These are phyloP conservation scores for Aurinia saxatilis DNA, from an alignment of 345 rosid genomes.

Conservation along the genomic window DNA sequence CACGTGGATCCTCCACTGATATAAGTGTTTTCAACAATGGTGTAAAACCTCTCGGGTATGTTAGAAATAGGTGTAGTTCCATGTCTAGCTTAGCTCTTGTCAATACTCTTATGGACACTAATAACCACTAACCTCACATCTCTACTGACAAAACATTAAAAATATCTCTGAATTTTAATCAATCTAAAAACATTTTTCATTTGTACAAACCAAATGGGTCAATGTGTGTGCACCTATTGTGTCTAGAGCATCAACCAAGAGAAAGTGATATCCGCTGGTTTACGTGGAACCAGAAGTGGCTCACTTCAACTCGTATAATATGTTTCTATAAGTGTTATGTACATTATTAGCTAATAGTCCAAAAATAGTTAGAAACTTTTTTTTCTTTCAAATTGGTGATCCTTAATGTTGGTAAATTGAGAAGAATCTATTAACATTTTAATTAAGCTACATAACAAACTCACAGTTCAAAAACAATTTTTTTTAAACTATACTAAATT, in stretches of 20 bases:
- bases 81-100: slow-evolving; percentile 41
- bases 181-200: no score
- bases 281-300: slow-evolving; percentile 28
- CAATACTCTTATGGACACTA: slow-evolving; percentile 53
- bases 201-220: slow-evolving; percentile 51
- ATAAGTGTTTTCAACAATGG: slow-evolving; percentile 32
- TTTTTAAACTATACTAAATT: no score
- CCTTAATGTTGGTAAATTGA: slow-evolving; percentile 35
- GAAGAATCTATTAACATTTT: no score
- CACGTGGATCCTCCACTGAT: no score
- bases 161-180: no score
- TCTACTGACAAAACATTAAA: not conserved
- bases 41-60: slow-evolving; percentile 25
- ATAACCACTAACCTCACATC: not conserved
- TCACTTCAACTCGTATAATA: slow-evolving; percentile 47
- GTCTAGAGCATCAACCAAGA: slow-evolving; percentile 27
- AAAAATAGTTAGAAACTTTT: no score
- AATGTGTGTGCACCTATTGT: slow-evolving; percentile 49
- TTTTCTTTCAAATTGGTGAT: not conserved
- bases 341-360: not conserved
- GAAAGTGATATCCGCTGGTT: slow-evolving; percentile 34
- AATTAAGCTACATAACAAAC: no score
- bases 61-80: slow-evolving; percentile 39
- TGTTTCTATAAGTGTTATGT: not conserved
- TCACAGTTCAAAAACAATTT: no score